Evolutionary conservation across 139 green algal species (phyloP).

Genomic region (Micractinium conductrix): DNA sequence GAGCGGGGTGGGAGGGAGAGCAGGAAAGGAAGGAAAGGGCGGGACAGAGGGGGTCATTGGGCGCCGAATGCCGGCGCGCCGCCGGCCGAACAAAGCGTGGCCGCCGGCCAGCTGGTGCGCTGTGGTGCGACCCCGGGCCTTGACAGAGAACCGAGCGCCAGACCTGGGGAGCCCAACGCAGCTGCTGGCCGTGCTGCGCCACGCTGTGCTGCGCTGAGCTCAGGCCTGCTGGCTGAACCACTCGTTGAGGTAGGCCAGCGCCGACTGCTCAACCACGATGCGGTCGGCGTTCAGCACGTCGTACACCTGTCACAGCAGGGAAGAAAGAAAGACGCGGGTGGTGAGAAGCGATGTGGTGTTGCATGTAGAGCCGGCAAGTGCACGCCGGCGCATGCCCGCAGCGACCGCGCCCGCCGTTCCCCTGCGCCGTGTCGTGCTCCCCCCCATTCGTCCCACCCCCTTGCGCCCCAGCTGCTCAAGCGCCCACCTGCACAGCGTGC

Average conservation of each 20-base stretch:
- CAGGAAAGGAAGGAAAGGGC: neutral
- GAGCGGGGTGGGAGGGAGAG: no score
- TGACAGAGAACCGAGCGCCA: no score
- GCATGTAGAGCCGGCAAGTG: neutral
- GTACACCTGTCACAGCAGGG: constrained; percentile 76
- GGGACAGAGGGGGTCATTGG: neutral
- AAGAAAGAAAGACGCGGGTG: neutral
- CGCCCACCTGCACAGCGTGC: constrained; percentile 15
- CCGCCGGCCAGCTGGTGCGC: no score
- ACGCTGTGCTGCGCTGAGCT: no score
- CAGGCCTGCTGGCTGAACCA: constrained; percentile 39
- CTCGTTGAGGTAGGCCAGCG: constrained; percentile 72
- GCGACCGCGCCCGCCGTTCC: no score
- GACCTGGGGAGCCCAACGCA: no score
- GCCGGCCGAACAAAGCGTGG: no score
- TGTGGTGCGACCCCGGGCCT: no score
- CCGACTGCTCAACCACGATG: constrained; percentile 89
- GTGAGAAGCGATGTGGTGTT: neutral
- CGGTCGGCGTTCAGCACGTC: constrained; percentile 93
- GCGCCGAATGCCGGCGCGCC: no score
- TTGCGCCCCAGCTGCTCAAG: neutral
- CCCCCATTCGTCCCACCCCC: neutral
- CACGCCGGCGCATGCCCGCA: neutral
- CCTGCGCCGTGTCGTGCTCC: no score
- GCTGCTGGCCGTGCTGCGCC: no score